phyloP scores from a whole-genome alignment of 2,329 filamentous ascomycete species.

The Epichloe coenophiala region DNA sequence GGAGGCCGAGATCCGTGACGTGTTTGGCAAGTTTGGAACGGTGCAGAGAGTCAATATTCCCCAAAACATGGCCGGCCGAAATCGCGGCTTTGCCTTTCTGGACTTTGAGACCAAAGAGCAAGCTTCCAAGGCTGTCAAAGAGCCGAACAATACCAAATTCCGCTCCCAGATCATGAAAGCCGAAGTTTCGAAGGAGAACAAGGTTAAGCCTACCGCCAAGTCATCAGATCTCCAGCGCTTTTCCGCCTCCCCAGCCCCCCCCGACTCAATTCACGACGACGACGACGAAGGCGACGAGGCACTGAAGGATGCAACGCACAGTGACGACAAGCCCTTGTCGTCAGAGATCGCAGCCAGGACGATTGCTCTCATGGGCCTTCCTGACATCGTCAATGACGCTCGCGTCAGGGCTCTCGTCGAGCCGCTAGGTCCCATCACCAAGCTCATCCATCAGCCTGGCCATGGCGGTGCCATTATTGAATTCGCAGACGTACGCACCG shows the following conservation, averaged over 20 bases:
- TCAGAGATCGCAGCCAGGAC: conserved; percentile 51
- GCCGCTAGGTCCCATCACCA: conserved; percentile 55
- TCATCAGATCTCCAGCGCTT: conserved; percentile 20
- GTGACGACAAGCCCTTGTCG: conserved; percentile 23
- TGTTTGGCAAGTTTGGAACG: conserved; percentile 64
- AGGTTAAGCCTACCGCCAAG: conserved; percentile 42
- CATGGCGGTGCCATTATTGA: conserved; percentile 81
- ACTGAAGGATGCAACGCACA: conserved; percentile 18
- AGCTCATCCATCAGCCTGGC: conserved; percentile 66
- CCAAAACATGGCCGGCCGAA: conserved; percentile 50
- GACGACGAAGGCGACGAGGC: conserved; percentile 26
- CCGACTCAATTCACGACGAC: conserved; percentile 15
- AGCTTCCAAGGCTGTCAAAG: conserved; percentile 49
- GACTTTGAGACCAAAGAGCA: conserved; percentile 60
- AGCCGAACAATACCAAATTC: conserved; percentile 59
- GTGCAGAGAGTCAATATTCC: conserved; percentile 63
- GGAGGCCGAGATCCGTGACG: conserved; percentile 54
- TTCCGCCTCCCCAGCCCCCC: conserved; percentile 19
- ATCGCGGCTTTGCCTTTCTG: conserved; percentile 69
- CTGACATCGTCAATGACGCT: conserved; percentile 84
- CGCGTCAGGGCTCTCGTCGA: conserved; percentile 64
- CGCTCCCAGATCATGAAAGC: conserved; percentile 56
- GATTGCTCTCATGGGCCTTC: conserved; percentile 69
- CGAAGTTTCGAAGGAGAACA: conserved; percentile 41
- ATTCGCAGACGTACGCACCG: conserved; percentile 54